Conservation (phyloP, 306 rosid species). For the Leucaena leucocephala region DNA sequence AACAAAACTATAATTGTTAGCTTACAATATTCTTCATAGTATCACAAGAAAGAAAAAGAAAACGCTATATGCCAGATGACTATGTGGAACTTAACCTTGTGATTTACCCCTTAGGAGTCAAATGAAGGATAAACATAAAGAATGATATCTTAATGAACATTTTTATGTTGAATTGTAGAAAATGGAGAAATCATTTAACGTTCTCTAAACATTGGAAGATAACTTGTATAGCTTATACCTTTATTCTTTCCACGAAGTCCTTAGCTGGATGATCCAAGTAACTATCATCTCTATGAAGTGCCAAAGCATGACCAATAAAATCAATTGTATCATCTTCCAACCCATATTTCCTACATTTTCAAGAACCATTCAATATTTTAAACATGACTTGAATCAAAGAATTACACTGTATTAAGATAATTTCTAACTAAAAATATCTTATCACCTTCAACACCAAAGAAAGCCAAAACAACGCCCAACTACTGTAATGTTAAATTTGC, state of each 20-base stretch:
- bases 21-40: slow-evolving; percentile 12
- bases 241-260: slow-evolving; percentile 71
- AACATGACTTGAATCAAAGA: slow-evolving; percentile 13
- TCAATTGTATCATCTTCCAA: slow-evolving; percentile 84
- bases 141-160: not conserved
- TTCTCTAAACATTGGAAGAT: slow-evolving; percentile 16
- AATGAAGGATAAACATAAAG: not conserved
- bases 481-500: not conserved
- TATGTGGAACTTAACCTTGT: slow-evolving; percentile 15
- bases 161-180: slow-evolving; percentile 2
- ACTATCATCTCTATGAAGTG: slow-evolving; percentile 77
- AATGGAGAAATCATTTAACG: not conserved
- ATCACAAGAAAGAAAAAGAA: not conserved
- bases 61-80: slow-evolving; percentile 4
- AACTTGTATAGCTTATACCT: slow-evolving; percentile 51
- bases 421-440: not conserved
- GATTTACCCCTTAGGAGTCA: not conserved
- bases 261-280: slow-evolving; percentile 81
- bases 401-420: not conserved
- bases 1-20: not conserved
- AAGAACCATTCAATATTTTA: slow-evolving; percentile 20
- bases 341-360: slow-evolving; percentile 70
- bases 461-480: not conserved
- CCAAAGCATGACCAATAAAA: slow-evolving; percentile 87
- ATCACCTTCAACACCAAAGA: not conserved